Conservation (phyloP, 441 rosid species). For the Geranium incanum region DNA sequence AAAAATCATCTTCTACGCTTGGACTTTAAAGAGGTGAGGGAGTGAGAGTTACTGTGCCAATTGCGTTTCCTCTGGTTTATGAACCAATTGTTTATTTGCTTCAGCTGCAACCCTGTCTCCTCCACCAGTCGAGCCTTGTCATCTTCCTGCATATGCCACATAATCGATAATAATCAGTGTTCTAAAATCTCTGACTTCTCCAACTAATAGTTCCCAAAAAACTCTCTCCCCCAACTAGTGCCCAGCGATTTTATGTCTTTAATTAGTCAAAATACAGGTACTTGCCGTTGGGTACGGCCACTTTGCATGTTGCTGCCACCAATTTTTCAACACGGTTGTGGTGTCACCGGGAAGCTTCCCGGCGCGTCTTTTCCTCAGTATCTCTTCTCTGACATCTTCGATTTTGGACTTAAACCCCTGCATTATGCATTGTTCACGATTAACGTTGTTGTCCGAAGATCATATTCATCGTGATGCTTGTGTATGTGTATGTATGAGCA, state of each 20-base stretch:
- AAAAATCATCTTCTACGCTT: slow-evolving; percentile 63
- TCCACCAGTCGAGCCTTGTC: slow-evolving; percentile 91
- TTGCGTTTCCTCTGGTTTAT: slow-evolving; percentile 88
- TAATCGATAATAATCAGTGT: too few species aligned
- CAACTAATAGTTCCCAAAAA: too few species aligned
- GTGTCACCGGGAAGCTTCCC: neutral
- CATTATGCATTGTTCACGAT: neutral
- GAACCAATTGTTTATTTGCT: slow-evolving; percentile 61
- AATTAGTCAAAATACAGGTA: neutral
- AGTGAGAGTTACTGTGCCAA: slow-evolving; percentile 87
- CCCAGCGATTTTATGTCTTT: too few species aligned
- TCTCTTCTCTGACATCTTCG: too few species aligned
- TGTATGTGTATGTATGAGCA: neutral
- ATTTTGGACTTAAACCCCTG: too few species aligned
- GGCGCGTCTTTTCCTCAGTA: neutral
- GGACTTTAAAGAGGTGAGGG: slow-evolving; percentile 73
- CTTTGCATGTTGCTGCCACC: neutral
- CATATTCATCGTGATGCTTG: too few species aligned
- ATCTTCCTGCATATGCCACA: slow-evolving; percentile 57
- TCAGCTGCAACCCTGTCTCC: slow-evolving; percentile 89
- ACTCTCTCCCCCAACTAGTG: too few species aligned
- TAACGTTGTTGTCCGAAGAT: neutral
- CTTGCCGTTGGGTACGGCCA: neutral
- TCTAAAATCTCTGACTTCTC: too few species aligned
- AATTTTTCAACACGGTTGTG: neutral